Evolutionary conservation across 176 grass and related monocot species (phyloP).

Genomic region (Cymbopogon citratus): DNA sequence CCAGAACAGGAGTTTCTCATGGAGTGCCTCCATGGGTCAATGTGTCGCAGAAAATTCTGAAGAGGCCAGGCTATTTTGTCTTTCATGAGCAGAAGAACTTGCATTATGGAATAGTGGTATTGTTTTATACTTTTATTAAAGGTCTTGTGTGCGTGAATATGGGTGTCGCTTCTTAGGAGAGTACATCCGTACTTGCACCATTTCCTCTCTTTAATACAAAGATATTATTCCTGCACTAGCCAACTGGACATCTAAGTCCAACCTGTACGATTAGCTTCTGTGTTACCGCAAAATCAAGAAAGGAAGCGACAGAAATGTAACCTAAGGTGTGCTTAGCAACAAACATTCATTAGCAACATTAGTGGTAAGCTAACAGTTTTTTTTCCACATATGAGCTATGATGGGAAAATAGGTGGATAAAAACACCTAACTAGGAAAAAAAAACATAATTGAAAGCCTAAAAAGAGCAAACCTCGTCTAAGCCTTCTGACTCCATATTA

Average conservation of each 20-base stretch:
- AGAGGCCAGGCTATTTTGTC: background rate
- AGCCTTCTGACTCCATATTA: conserved; percentile 20
- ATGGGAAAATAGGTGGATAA: background rate
- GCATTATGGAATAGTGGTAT: background rate
- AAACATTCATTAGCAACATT: background rate
- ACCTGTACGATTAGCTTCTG: background rate
- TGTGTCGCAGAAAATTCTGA: background rate
- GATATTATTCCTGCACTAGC: background rate
- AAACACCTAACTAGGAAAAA: background rate
- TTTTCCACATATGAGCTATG: conserved; percentile 4
- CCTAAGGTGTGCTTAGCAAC: background rate
- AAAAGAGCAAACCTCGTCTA: conserved; percentile 45
- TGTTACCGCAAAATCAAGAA: background rate
- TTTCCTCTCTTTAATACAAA: background rate
- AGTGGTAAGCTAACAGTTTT: background rate
- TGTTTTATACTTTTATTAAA: background rate
- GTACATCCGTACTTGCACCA: background rate
- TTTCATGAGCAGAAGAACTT: background rate
- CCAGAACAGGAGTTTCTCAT: background rate
- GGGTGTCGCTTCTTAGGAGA: background rate
- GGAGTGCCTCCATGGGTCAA: background rate
- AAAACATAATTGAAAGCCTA: conserved; percentile 16
- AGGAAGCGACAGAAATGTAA: background rate
- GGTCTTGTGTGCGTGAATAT: background rate
- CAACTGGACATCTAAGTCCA: background rate